Percentiles rank a stretch among this genome's conserved stretches.
phyloP scores from a whole-genome alignment of 83 land plant genomes.

The Picea abies region DNA sequence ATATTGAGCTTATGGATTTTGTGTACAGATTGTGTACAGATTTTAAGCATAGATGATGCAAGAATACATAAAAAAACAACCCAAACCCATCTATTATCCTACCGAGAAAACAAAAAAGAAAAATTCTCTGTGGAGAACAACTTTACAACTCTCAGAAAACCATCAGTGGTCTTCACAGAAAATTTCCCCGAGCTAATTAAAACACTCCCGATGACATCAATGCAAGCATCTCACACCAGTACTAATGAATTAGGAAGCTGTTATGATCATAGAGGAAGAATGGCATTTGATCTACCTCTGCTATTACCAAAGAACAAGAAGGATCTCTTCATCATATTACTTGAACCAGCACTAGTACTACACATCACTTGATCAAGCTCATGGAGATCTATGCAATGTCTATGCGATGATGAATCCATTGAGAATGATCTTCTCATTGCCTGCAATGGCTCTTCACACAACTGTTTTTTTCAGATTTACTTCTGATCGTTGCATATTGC shows the following conservation, averaged over 20 bases:
- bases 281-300: constrained; percentile 43
- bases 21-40: no score
- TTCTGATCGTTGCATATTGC: constrained; percentile 34
- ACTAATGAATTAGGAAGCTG: constrained; percentile 6
- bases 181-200: not conserved
- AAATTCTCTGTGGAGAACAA: not conserved
- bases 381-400: constrained; percentile 19
- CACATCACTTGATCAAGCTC: constrained; percentile 13
- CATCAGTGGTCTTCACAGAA: not conserved
- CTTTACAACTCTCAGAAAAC: not conserved
- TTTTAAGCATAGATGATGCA: no score
- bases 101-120: not conserved
- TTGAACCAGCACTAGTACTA: constrained; percentile 15
- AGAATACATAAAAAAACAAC: no score
- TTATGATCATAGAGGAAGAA: constrained; percentile 59
- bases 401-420: constrained; percentile 49
- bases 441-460: constrained; percentile 13
- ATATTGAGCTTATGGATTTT: no score
- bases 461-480: constrained; percentile 22
- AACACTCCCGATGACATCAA: not conserved
- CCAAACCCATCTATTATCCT: no score
- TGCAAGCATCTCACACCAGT: not conserved
- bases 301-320: constrained; percentile 47
- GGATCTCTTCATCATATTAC: constrained; percentile 29
- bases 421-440: constrained; percentile 63